Evolutionary conservation across 768 basidiomycete genomes (phyloP), one percentile per base, ranked within the genome.

Genomic region (Amanita inopinata): DNA sequence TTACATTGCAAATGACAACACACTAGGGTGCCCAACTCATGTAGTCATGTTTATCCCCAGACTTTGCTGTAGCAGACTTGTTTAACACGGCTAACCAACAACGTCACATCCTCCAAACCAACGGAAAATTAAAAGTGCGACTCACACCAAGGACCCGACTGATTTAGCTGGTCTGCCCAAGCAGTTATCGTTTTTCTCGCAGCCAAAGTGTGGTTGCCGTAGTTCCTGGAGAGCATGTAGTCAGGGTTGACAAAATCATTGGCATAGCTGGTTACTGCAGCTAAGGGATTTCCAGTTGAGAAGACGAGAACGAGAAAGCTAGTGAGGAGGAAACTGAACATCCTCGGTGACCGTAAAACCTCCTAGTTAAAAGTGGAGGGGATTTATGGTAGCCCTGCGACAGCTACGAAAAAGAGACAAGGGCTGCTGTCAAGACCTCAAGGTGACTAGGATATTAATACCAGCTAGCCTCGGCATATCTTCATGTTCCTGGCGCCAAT

Each of bases 1-100:
- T 23, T 2, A 20, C 3, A n/a, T 36, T 19, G 32, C 20, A 38
- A 8, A 6, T 37, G 22, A 44, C 4, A 34, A 37, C 75, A 34
- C 56, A 80, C 79, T 81, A 83, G 30, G 80, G 79, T 10, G 78
- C 74, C 74, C 76, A 80, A 54, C 78, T 80, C 70, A 81, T 66
- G 53, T 78, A 83, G 52, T 80, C 78, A 47, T 78, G 73, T 24
- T 64, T 64, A 51, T 76, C 62, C 1, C 74, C 73, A 14, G 70
- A 68, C 2, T 75, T 75, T 1, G 77, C 65, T 3, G 58, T 53
- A 22, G 69, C 61, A 12, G 63, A 52, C 51, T 75, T 76, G 49
- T 58, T 60, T 35, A 62, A 71, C 12, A 78, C 78, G 40, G 62
- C 76, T 77, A 46, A 19, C 39, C 15, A 5, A 25, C 41, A 31